phyloP scores from a whole-genome alignment of 192 early-diverging fungal genomes.

The Piromyces sp. region DNA sequence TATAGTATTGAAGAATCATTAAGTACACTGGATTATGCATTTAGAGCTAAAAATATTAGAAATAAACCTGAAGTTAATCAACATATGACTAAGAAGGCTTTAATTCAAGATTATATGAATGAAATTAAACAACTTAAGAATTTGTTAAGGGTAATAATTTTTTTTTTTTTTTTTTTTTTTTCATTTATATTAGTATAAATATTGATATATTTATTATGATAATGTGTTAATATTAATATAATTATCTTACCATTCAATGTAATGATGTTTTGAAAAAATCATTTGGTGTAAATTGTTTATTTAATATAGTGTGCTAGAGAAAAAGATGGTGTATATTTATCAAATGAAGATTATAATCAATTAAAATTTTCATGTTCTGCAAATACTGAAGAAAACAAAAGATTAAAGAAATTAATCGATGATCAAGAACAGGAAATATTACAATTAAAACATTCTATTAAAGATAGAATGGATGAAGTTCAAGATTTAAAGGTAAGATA shows the following conservation, averaged over 20 bases:
- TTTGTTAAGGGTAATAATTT: constrained; percentile 36
- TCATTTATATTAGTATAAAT: too few relatives aligned
- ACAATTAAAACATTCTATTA: background rate
- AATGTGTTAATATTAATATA: too few relatives aligned
- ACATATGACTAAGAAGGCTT: constrained; percentile 58
- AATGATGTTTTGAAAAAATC: too few relatives aligned
- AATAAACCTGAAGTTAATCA: constrained; percentile 62
- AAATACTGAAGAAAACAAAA: background rate
- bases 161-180: too few relatives aligned
- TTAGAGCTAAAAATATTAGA: constrained; percentile 54
- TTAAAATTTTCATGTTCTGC: background rate
- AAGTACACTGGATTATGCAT: constrained; percentile 61
- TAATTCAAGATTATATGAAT: constrained; percentile 59
- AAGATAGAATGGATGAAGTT: background rate
- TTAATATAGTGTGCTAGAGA: constrained; percentile 28
- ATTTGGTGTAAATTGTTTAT: too few relatives aligned
- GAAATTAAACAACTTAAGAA: constrained; percentile 62
- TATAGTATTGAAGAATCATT: constrained; percentile 47
- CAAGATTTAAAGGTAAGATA: background rate
- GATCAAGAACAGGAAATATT: background rate
- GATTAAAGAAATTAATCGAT: background rate
- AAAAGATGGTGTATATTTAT: constrained; percentile 65
- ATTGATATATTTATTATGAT: too few relatives aligned
- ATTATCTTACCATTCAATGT: too few relatives aligned
- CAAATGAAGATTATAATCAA: constrained; percentile 16